Evolutionary conservation across 805 yeast genomes (phyloP).

Genomic region (Yarrowia keelungensis): DNA sequence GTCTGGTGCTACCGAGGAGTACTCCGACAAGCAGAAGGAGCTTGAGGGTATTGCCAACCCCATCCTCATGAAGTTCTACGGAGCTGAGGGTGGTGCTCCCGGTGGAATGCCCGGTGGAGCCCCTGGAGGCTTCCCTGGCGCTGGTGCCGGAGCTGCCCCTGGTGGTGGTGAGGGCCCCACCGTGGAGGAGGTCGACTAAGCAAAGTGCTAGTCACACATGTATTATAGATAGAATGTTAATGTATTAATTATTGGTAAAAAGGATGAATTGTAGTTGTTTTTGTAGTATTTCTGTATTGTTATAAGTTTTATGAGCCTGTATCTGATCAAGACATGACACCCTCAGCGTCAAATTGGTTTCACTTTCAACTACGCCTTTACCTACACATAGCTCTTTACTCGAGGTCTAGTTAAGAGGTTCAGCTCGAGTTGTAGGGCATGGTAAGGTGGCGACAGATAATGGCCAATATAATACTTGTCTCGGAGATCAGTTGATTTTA

Average conservation of each 20-base stretch:
- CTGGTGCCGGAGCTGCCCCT: constrained; percentile 48
- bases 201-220: not conserved
- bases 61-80: constrained; percentile 93
- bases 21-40: constrained; percentile 88
- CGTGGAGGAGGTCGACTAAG: constrained; percentile 38
- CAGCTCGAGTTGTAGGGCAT: too few relatives aligned
- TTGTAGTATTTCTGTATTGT: too few relatives aligned
- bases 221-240: not conserved
- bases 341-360: too few relatives aligned
- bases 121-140: constrained; percentile 60
- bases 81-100: constrained; percentile 64
- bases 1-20: constrained; percentile 90
- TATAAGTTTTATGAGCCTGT: too few relatives aligned
- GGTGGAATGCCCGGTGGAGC: constrained; percentile 59
- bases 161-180: constrained; percentile 47
- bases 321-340: too few relatives aligned
- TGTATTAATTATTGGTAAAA: not conserved
- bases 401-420: too few relatives aligned
- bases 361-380: too few relatives aligned
- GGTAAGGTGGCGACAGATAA: too few relatives aligned
- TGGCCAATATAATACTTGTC: too few relatives aligned
- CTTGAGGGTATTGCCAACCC: constrained; percentile 93
- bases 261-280: not conserved
- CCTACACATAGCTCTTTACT: too few relatives aligned
- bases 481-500: too few relatives aligned